phyloP scores from a whole-genome alignment of 768 basidiomycete genomes.

The Solioccasus polychromus region DNA sequence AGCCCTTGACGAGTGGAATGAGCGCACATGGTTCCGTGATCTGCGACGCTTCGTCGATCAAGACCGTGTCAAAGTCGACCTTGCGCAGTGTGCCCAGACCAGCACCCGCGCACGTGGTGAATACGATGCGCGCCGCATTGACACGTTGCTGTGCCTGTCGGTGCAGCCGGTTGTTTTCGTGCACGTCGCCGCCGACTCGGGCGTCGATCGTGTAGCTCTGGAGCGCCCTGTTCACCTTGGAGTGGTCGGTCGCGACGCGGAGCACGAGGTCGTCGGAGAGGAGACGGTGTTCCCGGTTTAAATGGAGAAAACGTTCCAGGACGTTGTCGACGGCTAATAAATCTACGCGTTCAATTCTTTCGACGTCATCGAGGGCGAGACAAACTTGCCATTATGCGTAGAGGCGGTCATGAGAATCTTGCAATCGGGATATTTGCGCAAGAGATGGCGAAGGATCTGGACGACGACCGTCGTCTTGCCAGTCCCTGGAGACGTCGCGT shows the following conservation, averaged over 20 bases:
- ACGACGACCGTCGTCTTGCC: conserved; percentile 73
- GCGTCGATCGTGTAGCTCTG: conserved; percentile 64
- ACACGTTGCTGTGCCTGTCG: conserved; percentile 60
- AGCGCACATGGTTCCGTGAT: conserved; percentile 65
- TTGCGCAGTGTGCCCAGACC: conserved; percentile 58
- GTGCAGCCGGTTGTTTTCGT: conserved; percentile 53
- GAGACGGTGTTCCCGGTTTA: conserved; percentile 44
- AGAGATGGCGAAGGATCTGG: conserved; percentile 48
- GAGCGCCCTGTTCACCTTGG: conserved; percentile 55
- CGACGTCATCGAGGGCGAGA: no score
- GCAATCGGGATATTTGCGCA: conserved; percentile 30
- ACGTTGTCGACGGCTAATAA: conserved; percentile 67
- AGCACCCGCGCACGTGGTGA: conserved; percentile 66
- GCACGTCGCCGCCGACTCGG: conserved; percentile 55
- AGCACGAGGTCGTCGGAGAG: conserved; percentile 56
- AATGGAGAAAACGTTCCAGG: conserved; percentile 54
- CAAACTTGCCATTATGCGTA: conserved; percentile 55
- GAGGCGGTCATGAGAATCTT: conserved; percentile 72
- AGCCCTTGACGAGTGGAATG: conserved; percentile 67
- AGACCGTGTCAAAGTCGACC: conserved; percentile 53
- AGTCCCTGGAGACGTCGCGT: conserved; percentile 43
- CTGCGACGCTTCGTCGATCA: conserved; percentile 72
- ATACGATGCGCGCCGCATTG: conserved; percentile 53
- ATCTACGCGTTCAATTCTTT: no score
- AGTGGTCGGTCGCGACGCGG: conserved; percentile 64